phyloP scores from a whole-genome alignment of 345 rosid species.

The Diplotaxis tenuifolia region DNA sequence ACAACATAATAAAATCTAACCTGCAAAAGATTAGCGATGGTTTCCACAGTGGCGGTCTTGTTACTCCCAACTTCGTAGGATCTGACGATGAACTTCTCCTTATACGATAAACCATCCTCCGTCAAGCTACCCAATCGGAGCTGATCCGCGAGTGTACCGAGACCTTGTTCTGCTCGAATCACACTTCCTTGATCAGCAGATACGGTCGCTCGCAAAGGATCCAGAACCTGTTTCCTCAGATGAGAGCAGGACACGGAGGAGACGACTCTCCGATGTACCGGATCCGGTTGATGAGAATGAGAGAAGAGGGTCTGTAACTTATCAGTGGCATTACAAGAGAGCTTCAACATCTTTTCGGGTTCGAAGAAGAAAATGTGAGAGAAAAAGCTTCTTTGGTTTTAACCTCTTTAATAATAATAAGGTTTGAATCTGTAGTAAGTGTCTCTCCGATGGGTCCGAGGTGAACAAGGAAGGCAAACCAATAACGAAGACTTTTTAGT shows the following conservation, averaged over 20 bases:
- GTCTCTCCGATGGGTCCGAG: conserved; percentile 47
- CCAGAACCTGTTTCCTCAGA: conserved; percentile 8
- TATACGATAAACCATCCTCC: conserved; percentile 78
- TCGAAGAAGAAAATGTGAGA: background rate
- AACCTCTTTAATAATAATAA: background rate
- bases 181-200: conserved; percentile 36
- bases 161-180: conserved; percentile 25
- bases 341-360: conserved; percentile 50
- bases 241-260: conserved; percentile 30
- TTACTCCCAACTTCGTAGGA: conserved; percentile 93
- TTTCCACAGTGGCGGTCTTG: conserved; percentile 91
- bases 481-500: background rate
- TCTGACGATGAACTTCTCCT: conserved; percentile 83
- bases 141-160: conserved; percentile 53
- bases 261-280: conserved; percentile 13
- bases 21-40: conserved; percentile 94
- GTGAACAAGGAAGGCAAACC: conserved; percentile 18
- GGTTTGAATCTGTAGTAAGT: conserved; percentile 15
- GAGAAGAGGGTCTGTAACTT: conserved; percentile 54
- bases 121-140: conserved; percentile 71
- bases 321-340: conserved; percentile 49
- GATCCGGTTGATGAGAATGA: conserved; percentile 38
- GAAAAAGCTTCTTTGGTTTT: conserved; percentile 15
- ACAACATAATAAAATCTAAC: conserved; percentile 30
- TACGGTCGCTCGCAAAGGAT: conserved; percentile 39